A percentile compares a stretch with the other conserved stretches of the same genome.
These are phyloP conservation scores for Sparassis latifolia DNA, from an alignment of 1,284 basidiomycete species.

Conservation along the genomic window DNA sequence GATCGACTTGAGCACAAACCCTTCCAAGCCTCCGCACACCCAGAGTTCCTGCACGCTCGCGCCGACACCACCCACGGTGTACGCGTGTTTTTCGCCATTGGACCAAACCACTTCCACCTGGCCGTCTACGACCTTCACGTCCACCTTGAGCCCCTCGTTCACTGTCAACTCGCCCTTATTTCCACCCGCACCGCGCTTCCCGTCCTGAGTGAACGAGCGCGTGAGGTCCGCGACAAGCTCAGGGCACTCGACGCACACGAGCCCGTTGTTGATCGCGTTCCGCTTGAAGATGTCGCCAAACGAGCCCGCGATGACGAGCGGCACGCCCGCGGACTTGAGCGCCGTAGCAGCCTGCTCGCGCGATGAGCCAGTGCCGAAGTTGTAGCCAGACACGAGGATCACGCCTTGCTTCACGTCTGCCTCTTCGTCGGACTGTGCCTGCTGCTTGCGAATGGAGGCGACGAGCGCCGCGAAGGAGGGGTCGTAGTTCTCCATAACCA, in stretches of 20 bases:
- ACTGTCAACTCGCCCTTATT: constrained; percentile 78
- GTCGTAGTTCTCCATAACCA: constrained; percentile 99
- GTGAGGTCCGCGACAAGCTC: constrained; percentile 88
- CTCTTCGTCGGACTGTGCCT: constrained; percentile 11
- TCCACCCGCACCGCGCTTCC: constrained; percentile 71
- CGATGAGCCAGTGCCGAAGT: constrained; percentile 99
- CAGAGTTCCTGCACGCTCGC: constrained; percentile 90
- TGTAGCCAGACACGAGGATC: constrained; percentile 90
- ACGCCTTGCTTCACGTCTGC: constrained; percentile 42
- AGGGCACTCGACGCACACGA: constrained; percentile 92
- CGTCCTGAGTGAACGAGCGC: constrained; percentile 62
- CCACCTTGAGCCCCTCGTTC: constrained; percentile 59
- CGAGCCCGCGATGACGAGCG: constrained; percentile 90
- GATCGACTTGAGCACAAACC: constrained; percentile 72
- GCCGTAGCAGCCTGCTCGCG: constrained; percentile 98
- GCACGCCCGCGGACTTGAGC: constrained; percentile 89
- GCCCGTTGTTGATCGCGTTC: constrained; percentile 97
- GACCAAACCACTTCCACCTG: constrained; percentile 46
- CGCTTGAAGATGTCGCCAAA: constrained; percentile 99
- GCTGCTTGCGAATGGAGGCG: constrained; percentile 43
- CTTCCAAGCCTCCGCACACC: constrained; percentile 77
- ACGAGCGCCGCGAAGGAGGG: constrained; percentile 78
- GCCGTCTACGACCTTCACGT: constrained; percentile 69
- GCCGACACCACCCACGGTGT: constrained; percentile 73
- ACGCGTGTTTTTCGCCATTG: constrained; percentile 45